Evolutionary conservation across 2,329 filamentous ascomycete species (phyloP).

Genomic region (Aspergillus hortae): DNA sequence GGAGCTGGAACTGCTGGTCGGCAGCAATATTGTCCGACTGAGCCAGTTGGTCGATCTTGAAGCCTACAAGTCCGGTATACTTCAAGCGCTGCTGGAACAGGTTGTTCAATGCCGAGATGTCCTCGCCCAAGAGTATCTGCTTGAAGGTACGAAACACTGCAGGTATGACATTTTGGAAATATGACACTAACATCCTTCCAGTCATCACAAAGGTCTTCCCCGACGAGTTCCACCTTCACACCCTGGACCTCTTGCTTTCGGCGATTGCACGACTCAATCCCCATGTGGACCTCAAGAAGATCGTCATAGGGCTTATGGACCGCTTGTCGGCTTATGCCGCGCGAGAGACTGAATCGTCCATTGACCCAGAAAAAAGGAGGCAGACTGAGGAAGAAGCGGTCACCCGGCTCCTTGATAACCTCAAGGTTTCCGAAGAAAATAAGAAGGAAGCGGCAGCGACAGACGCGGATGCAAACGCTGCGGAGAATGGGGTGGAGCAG

Average conservation of each 20-base stretch:
- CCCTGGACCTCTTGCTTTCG: conserved; percentile 88
- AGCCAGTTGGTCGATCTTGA: conserved; percentile 95
- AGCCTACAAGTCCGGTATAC: conserved; percentile 84
- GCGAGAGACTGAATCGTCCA: conserved; percentile 69
- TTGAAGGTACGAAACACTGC: conserved; percentile 59
- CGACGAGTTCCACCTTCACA: conserved; percentile 96
- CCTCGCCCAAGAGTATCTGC: conserved; percentile 90
- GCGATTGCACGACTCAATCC: conserved; percentile 91
- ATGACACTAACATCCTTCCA: conserved; percentile 20
- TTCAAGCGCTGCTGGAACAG: conserved; percentile 87
- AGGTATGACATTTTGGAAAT: not conserved
- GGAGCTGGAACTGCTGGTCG: conserved; percentile 91
- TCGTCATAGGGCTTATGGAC: conserved; percentile 98
- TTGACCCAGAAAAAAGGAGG: conserved; percentile 68
- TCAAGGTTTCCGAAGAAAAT: conserved; percentile 64
- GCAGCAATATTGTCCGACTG: conserved; percentile 90
- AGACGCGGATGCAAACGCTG: conserved; percentile 28
- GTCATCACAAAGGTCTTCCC: conserved; percentile 99
- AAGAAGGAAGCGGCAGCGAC: conserved; percentile 37
- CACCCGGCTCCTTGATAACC: conserved; percentile 69
- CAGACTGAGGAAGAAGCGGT: conserved; percentile 84
- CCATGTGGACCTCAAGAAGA: conserved; percentile 95
- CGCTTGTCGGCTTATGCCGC: conserved; percentile 92
- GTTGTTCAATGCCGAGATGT: conserved; percentile 98
- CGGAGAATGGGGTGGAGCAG: conserved; percentile 38